Percentiles rank a stretch among this genome's conserved stretches.
Conservation (phyloP, 495 filamentous ascomycete species). For the Penicillium atrosanguineum region DNA sequence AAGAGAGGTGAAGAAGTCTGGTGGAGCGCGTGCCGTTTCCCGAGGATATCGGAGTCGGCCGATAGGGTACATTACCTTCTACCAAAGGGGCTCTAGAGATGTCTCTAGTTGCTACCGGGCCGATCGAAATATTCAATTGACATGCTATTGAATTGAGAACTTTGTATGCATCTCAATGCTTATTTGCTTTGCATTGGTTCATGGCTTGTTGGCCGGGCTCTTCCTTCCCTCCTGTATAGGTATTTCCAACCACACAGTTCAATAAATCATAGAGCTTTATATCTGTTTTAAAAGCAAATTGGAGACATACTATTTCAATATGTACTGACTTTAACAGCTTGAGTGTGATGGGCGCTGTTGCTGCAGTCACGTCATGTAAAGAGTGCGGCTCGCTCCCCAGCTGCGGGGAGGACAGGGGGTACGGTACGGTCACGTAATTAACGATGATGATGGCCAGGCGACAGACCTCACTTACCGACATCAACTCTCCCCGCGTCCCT, state of each 20-base stretch:
- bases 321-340: background rate
- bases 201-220: background rate
- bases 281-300: no score
- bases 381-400: constrained; percentile 2
- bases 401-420: constrained; percentile 22
- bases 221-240: background rate
- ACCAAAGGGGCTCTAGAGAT: constrained; percentile 4
- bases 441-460: constrained; percentile 27
- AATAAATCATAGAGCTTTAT: background rate
- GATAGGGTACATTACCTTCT: constrained; percentile 11
- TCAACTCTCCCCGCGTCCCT: constrained; percentile 21
- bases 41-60: constrained; percentile 32
- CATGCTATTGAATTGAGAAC: background rate
- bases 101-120: background rate
- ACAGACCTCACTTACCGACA: constrained; percentile 22
- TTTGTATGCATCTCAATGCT: background rate
- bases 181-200: background rate
- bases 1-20: constrained; percentile 3
- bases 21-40: constrained; percentile 20
- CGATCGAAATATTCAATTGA: background rate
- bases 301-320: background rate
- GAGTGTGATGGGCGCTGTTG: background rate
- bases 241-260: background rate
- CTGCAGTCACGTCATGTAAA: constrained; percentile 21
- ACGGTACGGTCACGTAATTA: constrained; percentile 35